Evolutionary conservation across 257 asterid species (phyloP).

Genomic region (Solanum sejunctum): DNA sequence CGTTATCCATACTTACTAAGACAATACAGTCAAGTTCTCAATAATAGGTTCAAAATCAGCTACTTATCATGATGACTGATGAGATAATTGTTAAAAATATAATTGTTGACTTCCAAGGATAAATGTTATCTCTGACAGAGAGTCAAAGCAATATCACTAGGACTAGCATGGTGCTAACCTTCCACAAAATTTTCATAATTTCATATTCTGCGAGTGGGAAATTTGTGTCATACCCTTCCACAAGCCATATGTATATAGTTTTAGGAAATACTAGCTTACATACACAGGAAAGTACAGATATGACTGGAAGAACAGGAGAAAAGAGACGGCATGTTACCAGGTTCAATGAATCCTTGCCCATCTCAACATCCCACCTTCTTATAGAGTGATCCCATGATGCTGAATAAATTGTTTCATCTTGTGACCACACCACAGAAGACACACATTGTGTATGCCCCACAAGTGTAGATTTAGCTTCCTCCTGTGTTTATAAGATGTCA

Average conservation of each 20-base stretch:
- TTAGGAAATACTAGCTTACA: background rate
- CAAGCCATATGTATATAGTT: background rate
- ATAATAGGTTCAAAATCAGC: background rate
- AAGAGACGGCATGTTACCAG: slow-evolving; percentile 27
- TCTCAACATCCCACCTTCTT: slow-evolving; percentile 92
- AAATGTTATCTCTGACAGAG: background rate
- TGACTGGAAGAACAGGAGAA: background rate
- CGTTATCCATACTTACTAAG: background rate
- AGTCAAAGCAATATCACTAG: background rate
- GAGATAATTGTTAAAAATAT: background rate
- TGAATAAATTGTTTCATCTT: slow-evolving; percentile 54
- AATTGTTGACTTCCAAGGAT: background rate
- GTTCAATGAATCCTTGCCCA: slow-evolving; percentile 55
- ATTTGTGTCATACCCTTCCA: background rate
- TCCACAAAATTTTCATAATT: background rate
- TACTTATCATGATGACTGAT: background rate
- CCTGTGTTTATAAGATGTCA: slow-evolving; percentile 31
- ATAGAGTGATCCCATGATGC: slow-evolving; percentile 97
- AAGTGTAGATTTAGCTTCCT: slow-evolving; percentile 61
- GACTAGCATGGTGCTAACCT: background rate
- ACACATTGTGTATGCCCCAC: slow-evolving; percentile 93
- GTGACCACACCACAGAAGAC: slow-evolving; percentile 81
- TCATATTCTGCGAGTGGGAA: background rate
- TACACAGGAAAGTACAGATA: background rate
- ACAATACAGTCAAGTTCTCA: background rate